Evolutionary conservation across 208 protist genomes (phyloP), one percentile per base, ranked within the genome.

Genomic region (Acanthamoeba sp.): DNA sequence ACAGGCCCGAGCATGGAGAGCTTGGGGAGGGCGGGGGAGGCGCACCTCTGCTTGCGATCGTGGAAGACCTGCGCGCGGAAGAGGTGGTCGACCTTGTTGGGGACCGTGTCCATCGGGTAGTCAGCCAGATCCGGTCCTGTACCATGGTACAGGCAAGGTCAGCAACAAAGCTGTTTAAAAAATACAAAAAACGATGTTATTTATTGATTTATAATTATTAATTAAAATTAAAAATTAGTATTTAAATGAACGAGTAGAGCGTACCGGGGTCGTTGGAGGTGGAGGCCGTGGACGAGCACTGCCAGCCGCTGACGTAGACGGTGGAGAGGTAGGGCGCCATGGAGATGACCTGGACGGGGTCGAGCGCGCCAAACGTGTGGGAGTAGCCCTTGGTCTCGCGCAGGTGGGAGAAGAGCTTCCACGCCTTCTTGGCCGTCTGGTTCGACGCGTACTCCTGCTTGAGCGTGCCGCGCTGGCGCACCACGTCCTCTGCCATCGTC

Each of bases 41-140:
- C 62, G 22, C 95, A 76, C 50, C 80, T 73, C 94, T 98, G 96
- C 95, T 96, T 97, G 32, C 97, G 94, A 82, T 97, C 96, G 95
- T 98, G 97, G 93, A 97, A 98, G 57, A 95, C 85, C 92, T 98
- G 97, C 12, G 97, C 97, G 32, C 96, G 91, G 96, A 98, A 98
- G 50, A 98, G 96, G 69, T 98, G 97, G 42, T 98, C 96, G 27
- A 98, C 96, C 93, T 98, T 98, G 93, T 97, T 98, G 62, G 97
- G 97, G 22, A 98, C 96, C 14, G 97, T 98, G 95, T 97, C 94
- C 91, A 97, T 96, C 24, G 97, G 97, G 94, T 98, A 98, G 93
- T 98, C 97, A 36, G 97, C 96, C 22, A 97, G 93, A 45, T 91
- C 84, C 32, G 84, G 84, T 6, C 84, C 12, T 50, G 45, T 14